These are phyloP conservation scores for Colletotrichum shisoi DNA, from an alignment of 2,329 filamentous ascomycete genomes.

Conservation along the genomic window DNA sequence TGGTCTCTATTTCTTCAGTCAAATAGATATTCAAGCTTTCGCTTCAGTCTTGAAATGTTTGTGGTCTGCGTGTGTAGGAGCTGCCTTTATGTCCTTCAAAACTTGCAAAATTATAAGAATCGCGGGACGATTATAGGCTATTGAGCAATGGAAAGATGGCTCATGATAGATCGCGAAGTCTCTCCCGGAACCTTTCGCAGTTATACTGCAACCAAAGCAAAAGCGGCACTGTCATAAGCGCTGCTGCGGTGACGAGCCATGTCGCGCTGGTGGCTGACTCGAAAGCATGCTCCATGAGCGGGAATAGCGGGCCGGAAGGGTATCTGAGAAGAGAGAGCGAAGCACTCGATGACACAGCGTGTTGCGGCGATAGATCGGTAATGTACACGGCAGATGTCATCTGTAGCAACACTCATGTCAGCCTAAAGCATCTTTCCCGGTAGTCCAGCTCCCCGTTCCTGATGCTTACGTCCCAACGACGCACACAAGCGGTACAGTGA, in stretches of 20 bases:
- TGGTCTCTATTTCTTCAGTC: background rate
- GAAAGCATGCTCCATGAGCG: slow-evolving; percentile 16
- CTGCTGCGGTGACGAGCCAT: slow-evolving; percentile 23
- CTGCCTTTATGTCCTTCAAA: background rate
- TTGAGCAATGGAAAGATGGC: background rate
- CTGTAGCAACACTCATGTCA: slow-evolving; percentile 11
- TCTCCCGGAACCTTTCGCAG: slow-evolving; percentile 9
- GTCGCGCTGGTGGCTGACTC: slow-evolving; percentile 20
- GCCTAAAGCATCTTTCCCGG: background rate
- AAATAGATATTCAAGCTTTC: background rate
- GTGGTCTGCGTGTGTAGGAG: background rate
- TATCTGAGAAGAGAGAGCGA: slow-evolving; percentile 27
- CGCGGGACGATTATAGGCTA: background rate
- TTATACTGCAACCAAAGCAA: slow-evolving; percentile 26
- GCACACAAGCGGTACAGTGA: background rate
- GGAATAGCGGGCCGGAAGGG: slow-evolving; percentile 24
- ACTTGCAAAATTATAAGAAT: background rate
- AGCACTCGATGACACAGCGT: slow-evolving; percentile 25
- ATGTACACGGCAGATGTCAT: slow-evolving; percentile 30
- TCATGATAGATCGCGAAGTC: slow-evolving; percentile 12
- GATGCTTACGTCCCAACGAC: background rate
- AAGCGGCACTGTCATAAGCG: slow-evolving; percentile 4
- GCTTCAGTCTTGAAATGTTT: too few species aligned
- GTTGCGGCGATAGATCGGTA: slow-evolving; percentile 22
- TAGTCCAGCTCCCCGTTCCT: background rate